A percentile compares a stretch with the other conserved stretches of the same genome.
These are phyloP conservation scores for Aspergillus wentii DNA, from an alignment of 495 filamentous ascomycete genomes.

Conservation along the genomic window DNA sequence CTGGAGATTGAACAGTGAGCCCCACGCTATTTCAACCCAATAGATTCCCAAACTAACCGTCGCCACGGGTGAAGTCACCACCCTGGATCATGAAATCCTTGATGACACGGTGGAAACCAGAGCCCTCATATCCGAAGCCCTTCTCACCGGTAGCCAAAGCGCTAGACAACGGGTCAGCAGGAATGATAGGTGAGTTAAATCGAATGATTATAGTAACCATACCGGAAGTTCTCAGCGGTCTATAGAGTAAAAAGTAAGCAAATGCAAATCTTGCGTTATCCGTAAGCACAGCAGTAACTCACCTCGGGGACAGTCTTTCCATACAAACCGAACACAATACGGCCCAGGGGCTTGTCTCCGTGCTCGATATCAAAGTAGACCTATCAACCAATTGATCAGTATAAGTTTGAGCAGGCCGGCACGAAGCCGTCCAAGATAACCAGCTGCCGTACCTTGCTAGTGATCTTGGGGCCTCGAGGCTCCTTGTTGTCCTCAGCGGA, in stretches of 20 bases:
- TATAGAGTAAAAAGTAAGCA: constrained; percentile 16
- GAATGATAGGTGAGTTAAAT: too few species aligned
- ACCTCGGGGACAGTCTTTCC: constrained; percentile 96
- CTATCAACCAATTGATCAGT: constrained; percentile 27
- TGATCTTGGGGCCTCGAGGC: constrained; percentile 92
- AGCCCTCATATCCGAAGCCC: constrained; percentile 93
- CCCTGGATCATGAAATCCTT: constrained; percentile 99
- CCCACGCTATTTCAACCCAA: neutral
- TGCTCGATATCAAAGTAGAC: constrained; percentile 94
- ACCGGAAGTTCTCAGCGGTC: constrained; percentile 97
- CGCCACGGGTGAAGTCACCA: constrained; percentile 95
- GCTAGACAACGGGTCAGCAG: constrained; percentile 28
- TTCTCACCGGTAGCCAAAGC: constrained; percentile 96
- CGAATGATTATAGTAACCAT: constrained; percentile 11
- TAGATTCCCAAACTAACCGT: constrained; percentile 49
- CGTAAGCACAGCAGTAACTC: constrained; percentile 9
- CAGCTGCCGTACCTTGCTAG: constrained; percentile 63
- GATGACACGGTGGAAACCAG: constrained; percentile 97
- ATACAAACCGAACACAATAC: constrained; percentile 91
- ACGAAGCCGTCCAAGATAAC: neutral
- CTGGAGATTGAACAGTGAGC: constrained; percentile 22
- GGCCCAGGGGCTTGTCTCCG: constrained; percentile 78
- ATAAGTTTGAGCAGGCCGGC: neutral
- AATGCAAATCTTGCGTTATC: neutral
- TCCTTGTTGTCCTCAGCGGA: constrained; percentile 69